Evolutionary conservation across 495 filamentous ascomycete species (phyloP).

Genomic region (Penicillium lagena): DNA sequence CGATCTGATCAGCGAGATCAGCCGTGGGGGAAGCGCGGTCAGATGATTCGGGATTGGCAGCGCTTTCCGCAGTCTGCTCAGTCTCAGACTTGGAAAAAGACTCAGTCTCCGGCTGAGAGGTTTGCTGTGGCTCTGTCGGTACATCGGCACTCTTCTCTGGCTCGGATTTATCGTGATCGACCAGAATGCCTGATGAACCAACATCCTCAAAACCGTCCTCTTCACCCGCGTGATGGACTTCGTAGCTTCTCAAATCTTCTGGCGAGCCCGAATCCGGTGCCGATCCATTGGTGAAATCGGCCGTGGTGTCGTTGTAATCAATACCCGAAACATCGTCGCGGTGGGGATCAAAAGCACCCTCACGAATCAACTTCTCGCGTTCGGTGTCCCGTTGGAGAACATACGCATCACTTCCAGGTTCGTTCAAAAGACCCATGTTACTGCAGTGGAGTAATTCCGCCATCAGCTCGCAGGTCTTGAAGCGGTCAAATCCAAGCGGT

Average conservation of each 20-base stretch:
- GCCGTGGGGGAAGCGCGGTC: conserved; percentile 43
- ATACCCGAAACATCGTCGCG: conserved; percentile 33
- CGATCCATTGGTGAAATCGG: conserved; percentile 34
- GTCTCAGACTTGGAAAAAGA: conserved; percentile 13
- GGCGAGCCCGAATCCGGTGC: conserved; percentile 29
- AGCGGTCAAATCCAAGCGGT: conserved; percentile 92
- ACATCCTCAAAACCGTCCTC: conserved; percentile 97
- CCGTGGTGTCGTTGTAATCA: conserved; percentile 45
- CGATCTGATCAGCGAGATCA: conserved; percentile 45
- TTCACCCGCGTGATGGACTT: conserved; percentile 72
- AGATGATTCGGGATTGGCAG: conserved; percentile 1
- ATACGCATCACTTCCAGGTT: conserved; percentile 82
- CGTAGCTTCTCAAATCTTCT: conserved; percentile 45
- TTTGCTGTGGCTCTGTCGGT: not conserved
- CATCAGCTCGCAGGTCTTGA: conserved; percentile 99
- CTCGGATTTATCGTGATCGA: conserved; percentile 51
- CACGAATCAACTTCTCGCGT: conserved; percentile 66
- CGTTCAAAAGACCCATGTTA: conserved; percentile 96
- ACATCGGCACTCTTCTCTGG: conserved; percentile 21
- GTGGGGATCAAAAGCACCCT: conserved; percentile 46
- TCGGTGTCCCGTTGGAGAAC: conserved; percentile 76
- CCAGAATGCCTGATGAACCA: conserved; percentile 57
- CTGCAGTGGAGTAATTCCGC: conserved; percentile 96
- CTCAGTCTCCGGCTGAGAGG: conserved; percentile 11
- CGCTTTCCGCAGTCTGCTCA: conserved; percentile 4